A percentile compares a stretch with the other conserved stretches of the same genome.
Conservation (phyloP, 2,329 filamentous ascomycete genomes). For the Trichoderma afroharzianum region DNA sequence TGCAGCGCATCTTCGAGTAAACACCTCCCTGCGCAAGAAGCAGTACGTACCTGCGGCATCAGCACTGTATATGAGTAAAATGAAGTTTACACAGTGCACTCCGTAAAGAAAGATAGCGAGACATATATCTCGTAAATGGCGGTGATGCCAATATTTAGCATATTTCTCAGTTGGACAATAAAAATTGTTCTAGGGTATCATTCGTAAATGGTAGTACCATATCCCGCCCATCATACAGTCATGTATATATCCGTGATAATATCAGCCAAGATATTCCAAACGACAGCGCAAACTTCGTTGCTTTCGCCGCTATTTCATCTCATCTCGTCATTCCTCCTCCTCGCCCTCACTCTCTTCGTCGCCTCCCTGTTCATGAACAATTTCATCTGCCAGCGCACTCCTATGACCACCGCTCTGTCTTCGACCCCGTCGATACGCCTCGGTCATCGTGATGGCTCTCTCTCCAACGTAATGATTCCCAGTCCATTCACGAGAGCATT, state of each 20-base stretch:
- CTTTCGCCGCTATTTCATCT: background rate
- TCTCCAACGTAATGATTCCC: conserved; percentile 52
- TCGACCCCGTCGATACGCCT: conserved; percentile 45
- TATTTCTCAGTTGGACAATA: background rate
- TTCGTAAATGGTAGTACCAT: background rate
- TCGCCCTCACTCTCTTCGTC: conserved; percentile 26
- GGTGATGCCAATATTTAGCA: background rate
- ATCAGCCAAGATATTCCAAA: background rate
- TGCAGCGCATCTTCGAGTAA: background rate
- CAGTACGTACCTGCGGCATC: background rate
- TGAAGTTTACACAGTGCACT: too few species aligned
- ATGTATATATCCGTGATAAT: background rate
- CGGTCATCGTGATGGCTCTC: conserved; percentile 52
- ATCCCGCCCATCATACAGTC: background rate
- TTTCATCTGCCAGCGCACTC: conserved; percentile 34
- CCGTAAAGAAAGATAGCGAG: background rate
- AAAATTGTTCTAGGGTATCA: background rate
- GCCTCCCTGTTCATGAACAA: conserved; percentile 30
- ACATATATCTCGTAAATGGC: background rate
- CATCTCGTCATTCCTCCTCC: conserved; percentile 9
- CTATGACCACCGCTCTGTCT: conserved; percentile 34
- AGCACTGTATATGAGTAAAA: background rate
- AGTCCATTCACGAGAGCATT: conserved; percentile 51
- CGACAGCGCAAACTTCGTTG: background rate
- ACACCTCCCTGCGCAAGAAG: background rate